Conservation (phyloP, 768 basidiomycete genomes). For the Leccinum subgranulosum region DNA sequence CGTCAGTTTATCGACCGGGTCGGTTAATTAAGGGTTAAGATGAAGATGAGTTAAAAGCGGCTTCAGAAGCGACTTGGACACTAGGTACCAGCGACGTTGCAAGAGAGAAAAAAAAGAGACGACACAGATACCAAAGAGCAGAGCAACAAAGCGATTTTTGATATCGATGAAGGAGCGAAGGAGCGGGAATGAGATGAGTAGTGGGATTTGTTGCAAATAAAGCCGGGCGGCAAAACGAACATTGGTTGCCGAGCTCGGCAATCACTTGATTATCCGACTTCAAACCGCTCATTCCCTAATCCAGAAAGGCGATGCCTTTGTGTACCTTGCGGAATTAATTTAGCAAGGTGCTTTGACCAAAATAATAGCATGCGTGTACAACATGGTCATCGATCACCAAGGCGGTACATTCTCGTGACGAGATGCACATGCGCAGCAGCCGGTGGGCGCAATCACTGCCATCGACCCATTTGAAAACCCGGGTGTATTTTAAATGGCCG, state of each 20-base stretch:
- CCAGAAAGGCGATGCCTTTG: slow-evolving; percentile 19
- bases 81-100: not conserved
- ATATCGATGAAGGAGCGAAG: slow-evolving; percentile 31
- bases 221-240: slow-evolving; percentile 37
- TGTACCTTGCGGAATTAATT: slow-evolving; percentile 24
- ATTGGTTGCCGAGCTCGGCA: slow-evolving; percentile 37
- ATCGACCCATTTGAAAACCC: slow-evolving; percentile 1
- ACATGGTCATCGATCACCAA: slow-evolving; percentile 6
- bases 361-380: slow-evolving; percentile 18
- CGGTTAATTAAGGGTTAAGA: slow-evolving; percentile 38
- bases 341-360: slow-evolving; percentile 12
- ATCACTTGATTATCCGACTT: slow-evolving; percentile 36
- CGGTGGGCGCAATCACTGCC: slow-evolving; percentile 20
- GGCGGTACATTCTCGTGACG: not conserved
- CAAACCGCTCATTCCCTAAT: slow-evolving; percentile 32
- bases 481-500: slow-evolving; percentile 5
- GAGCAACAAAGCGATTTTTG: slow-evolving; percentile 15
- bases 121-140: slow-evolving; percentile 8
- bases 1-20: slow-evolving; percentile 41
- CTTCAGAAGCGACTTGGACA: slow-evolving; percentile 3
- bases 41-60: slow-evolving; percentile 20
- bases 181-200: slow-evolving; percentile 29
- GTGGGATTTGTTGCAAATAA: slow-evolving; percentile 41
- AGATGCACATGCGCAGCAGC: slow-evolving; percentile 15
- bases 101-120: slow-evolving; percentile 5